Evolutionary conservation across 805 yeast species (phyloP).

Genomic region (Wickerhamiella azymoides): DNA sequence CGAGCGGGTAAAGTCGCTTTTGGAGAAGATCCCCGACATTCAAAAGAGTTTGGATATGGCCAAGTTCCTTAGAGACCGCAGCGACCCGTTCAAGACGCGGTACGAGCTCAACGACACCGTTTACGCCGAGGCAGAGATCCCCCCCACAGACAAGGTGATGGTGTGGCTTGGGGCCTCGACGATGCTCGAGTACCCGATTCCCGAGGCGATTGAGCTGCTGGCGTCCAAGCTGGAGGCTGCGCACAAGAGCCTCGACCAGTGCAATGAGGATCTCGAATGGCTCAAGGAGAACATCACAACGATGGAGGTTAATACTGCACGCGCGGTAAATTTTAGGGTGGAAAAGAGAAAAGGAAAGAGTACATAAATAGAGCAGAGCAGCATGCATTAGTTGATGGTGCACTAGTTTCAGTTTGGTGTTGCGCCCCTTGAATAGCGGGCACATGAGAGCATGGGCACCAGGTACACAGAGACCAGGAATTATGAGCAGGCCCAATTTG

Average conservation of each 20-base stretch:
- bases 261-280: constrained; percentile 76
- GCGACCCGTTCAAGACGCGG: constrained; percentile 47
- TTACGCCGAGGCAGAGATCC: constrained; percentile 67
- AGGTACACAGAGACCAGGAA: too few species aligned
- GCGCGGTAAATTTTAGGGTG: constrained; percentile 34
- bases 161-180: constrained; percentile 98
- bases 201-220: constrained; percentile 69
- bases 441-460: too few species aligned
- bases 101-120: constrained; percentile 90
- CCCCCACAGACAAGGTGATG: constrained; percentile 51
- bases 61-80: constrained; percentile 38
- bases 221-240: constrained; percentile 50
- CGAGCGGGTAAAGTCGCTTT: constrained; percentile 33
- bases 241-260: constrained; percentile 39
- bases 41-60: constrained; percentile 71
- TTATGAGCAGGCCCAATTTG: too few species aligned
- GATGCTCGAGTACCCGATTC: constrained; percentile 86
- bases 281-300: constrained; percentile 84
- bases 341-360: constrained; percentile 19
- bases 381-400: too few species aligned
- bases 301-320: constrained; percentile 94
- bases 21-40: constrained; percentile 79
- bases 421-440: too few species aligned
- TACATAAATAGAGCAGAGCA: neutral
- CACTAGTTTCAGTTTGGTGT: too few species aligned